These are phyloP conservation scores for Arthrobotrys pseudoclavata DNA, from an alignment of 2,329 filamentous ascomycete genomes.

Conservation along the genomic window DNA sequence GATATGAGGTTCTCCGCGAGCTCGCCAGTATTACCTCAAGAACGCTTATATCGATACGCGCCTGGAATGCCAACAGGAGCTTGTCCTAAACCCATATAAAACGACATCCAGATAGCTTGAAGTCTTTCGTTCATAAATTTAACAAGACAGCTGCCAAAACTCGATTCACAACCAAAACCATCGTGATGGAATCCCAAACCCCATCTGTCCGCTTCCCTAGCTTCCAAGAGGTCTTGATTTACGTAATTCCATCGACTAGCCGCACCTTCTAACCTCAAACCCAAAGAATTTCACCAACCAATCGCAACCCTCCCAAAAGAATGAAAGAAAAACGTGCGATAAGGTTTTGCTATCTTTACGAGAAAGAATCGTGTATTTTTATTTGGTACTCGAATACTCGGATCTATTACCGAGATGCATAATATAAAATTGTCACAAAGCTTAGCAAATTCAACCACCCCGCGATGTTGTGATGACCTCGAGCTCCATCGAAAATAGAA, in stretches of 20 bases:
- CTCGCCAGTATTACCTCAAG: no score
- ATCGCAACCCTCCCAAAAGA: constrained; percentile 1
- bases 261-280: constrained; percentile 37
- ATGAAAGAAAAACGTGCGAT: background rate
- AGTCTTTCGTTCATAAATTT: background rate
- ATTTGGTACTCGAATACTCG: constrained; percentile 36
- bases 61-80: no score
- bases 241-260: constrained; percentile 48
- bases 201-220: constrained; percentile 5
- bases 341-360: constrained; percentile 53
- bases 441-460: background rate
- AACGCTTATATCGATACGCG: no score
- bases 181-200: background rate
- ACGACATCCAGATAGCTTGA: no score
- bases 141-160: background rate
- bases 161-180: background rate
- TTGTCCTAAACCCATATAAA: background rate
- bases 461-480: background rate
- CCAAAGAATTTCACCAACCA: constrained; percentile 15
- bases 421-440: constrained; percentile 28
- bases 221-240: constrained; percentile 31
- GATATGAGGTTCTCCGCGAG: no score
- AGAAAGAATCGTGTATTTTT: constrained; percentile 57
- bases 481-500: background rate
- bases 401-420: constrained; percentile 33